Evolutionary conservation across 805 yeast genomes (phyloP), one percentile per base, ranked within the genome.

Genomic region (Kuraishia capsulata): DNA sequence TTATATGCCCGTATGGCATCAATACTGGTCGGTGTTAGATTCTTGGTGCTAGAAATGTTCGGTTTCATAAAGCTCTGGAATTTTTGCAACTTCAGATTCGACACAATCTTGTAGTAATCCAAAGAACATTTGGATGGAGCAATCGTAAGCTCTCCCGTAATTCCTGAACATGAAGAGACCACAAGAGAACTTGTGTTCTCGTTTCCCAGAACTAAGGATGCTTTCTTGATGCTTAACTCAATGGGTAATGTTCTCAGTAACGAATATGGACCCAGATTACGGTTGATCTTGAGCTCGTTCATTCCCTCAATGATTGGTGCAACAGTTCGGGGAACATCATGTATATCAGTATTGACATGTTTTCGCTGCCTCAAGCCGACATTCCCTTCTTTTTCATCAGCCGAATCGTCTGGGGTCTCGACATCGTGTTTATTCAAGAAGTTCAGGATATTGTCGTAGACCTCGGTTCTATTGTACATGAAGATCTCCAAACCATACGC

Each of bases 401-500:
- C 14, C 8, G 31, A 28, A 5, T 13, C 17, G 13, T 13, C 13
- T 5, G 31, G 17, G 14, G 13, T 13, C 13, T 28, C 31, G n/a
- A n/a, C n/a, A 20, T 43, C 39, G 25, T 21, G 20, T 33, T 33
- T 36, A 19, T 38, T 30, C 3, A 44, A 20, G 21, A 28, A 24
- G 17, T 70, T 68, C 47, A 78, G 47, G 13, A 84, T 71, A 38
- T 67, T 68, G 32, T 85, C 89, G 57, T 83, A 92, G 0, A 95
- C 89, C 9, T 63, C 64, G 1, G 85, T 73, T 51, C 92, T 71
- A 57, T 92, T 92, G 57, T 84, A 90, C 40, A 82, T 61, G 54
- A 88, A 92, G 34, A 83, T 59, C 55, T 92, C 98, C 3, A 85
- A 51, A 1, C 98, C 98, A 37, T 78, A 81, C 8, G 82, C 57